Conservation (phyloP, 306 rosid genomes). For the Casuarina cunninghamiana region DNA sequence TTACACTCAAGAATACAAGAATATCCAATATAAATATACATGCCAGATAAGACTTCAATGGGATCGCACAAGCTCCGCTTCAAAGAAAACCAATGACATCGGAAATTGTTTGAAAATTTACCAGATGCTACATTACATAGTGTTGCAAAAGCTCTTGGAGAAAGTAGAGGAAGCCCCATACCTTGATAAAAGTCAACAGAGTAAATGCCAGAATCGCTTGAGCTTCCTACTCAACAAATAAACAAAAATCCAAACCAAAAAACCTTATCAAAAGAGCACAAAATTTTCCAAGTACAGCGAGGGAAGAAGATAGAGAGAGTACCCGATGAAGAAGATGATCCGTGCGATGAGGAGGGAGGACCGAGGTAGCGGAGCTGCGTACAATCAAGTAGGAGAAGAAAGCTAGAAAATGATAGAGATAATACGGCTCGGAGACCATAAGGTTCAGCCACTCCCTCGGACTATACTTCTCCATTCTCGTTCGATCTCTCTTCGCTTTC, state of each 20-base stretch:
- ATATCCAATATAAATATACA: too few species aligned
- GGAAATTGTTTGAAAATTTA: background rate
- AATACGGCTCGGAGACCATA: constrained; percentile 75
- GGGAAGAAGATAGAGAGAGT: constrained; percentile 19
- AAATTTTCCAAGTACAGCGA: background rate
- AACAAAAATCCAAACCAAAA: background rate
- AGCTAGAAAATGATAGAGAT: constrained; percentile 65
- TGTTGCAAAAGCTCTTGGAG: background rate
- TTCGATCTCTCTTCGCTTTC: constrained; percentile 13
- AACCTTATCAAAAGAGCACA: background rate
- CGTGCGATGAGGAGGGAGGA: constrained; percentile 44
- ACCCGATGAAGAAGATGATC: constrained; percentile 65
- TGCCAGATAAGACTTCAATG: background rate
- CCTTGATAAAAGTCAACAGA: constrained; percentile 66
- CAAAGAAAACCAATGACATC: background rate
- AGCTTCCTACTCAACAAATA: constrained; percentile 48
- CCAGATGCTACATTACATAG: background rate
- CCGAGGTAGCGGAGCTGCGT: constrained; percentile 53
- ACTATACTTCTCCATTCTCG: constrained; percentile 34
- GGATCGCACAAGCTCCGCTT: background rate
- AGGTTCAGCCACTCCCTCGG: constrained; percentile 51
- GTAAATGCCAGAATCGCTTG: constrained; percentile 64
- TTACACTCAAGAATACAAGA: background rate
- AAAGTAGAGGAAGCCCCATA: constrained; percentile 7
- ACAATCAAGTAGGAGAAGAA: constrained; percentile 77